Conservation (phyloP, 306 rosid genomes). For the Fragaria iinumae region DNA sequence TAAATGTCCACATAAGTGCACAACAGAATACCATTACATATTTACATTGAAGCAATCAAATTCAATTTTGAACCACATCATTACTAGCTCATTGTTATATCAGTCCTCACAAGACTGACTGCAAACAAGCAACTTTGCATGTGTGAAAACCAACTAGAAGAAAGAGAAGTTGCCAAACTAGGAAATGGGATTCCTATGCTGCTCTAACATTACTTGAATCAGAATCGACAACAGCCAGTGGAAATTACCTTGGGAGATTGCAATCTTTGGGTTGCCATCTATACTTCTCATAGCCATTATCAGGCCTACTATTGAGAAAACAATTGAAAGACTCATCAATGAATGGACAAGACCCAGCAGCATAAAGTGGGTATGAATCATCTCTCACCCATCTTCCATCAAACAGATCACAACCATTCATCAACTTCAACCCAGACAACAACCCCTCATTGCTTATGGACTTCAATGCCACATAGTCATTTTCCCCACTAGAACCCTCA, state of each 20-base stretch:
- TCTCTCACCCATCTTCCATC: slow-evolving; percentile 28
- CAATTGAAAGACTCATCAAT: slow-evolving; percentile 27
- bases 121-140: background rate
- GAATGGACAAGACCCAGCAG: slow-evolving; percentile 24
- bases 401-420: slow-evolving; percentile 20
- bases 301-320: slow-evolving; percentile 24
- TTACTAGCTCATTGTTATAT: too few species aligned
- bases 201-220: background rate
- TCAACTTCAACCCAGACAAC: background rate
- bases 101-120: slow-evolving; percentile 3
- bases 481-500: background rate
- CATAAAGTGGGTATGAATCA: slow-evolving; percentile 21
- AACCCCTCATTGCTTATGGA: background rate
- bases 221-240: background rate
- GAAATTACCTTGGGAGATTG: slow-evolving; percentile 23
- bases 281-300: slow-evolving; percentile 22
- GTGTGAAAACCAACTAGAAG: background rate
- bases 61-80: background rate
- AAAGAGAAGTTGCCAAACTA: background rate
- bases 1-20: background rate
- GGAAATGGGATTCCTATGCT: background rate
- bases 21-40: background rate
- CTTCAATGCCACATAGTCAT: slow-evolving; percentile 15
- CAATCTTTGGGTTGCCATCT: slow-evolving; percentile 29
- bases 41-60: background rate